Evolutionary conservation across 768 basidiomycete species (phyloP).

Genomic region (Tricholoma flavovirens): DNA sequence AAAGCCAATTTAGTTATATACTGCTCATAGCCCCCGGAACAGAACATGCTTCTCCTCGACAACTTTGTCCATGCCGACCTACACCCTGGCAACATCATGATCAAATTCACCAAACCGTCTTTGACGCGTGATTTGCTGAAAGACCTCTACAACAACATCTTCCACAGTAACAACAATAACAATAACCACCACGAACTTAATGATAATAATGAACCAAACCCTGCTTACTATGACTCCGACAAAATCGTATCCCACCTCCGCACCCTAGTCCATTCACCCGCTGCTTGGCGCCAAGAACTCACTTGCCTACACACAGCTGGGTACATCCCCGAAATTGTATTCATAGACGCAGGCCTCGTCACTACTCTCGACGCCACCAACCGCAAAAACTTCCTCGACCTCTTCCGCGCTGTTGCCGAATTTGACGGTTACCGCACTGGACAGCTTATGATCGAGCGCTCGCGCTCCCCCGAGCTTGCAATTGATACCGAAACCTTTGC

Average conservation of each 20-base stretch:
- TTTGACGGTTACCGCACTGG: slow-evolving; percentile 97
- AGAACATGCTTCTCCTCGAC: slow-evolving; percentile 98
- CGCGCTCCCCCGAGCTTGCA: slow-evolving; percentile 83
- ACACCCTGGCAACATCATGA: slow-evolving; percentile 94
- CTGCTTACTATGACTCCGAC: slow-evolving; percentile 46
- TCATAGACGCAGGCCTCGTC: slow-evolving; percentile 94
- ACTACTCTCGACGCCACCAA: slow-evolving; percentile 82
- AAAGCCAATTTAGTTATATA: neutral
- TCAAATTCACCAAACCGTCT: slow-evolving; percentile 90
- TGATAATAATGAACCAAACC: slow-evolving; percentile 13
- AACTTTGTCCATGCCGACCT: slow-evolving; percentile 95
- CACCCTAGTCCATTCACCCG: slow-evolving; percentile 47
- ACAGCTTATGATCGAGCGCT: slow-evolving; percentile 93
- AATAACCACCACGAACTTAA: slow-evolving; percentile 12
- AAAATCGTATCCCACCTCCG: slow-evolving; percentile 67
- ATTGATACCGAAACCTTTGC: slow-evolving; percentile 94
- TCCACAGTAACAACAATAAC: slow-evolving; percentile 29
- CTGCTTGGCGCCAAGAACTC: slow-evolving; percentile 69
- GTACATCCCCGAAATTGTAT: slow-evolving; percentile 90
- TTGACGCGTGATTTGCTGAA: slow-evolving; percentile 58
- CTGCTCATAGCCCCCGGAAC: slow-evolving; percentile 5
- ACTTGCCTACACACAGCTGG: slow-evolving; percentile 55
- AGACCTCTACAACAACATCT: slow-evolving; percentile 52
- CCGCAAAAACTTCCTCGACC: slow-evolving; percentile 89
- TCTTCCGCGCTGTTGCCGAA: slow-evolving; percentile 92